Evolutionary conservation across 2,329 filamentous ascomycete genomes (phyloP), one percentile per base, ranked within the genome.

Genomic region (Paramyrothecium sp.): DNA sequence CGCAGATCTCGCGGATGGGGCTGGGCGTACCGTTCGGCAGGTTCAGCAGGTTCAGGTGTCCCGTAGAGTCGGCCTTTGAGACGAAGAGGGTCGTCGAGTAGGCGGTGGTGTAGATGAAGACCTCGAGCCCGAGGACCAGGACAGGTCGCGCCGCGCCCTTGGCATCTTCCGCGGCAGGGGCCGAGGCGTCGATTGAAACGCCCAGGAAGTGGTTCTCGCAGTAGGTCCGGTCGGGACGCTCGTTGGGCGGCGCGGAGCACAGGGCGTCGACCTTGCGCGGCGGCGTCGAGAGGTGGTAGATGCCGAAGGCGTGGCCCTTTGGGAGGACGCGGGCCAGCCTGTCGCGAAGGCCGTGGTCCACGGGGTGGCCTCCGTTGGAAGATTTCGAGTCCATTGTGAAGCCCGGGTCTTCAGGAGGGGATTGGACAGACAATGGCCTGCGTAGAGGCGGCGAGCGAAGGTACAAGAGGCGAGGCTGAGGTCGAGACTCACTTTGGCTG

Each of bases 51-150:
- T 87, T 80, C 11, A 97, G 77, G 69, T 92, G 96, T 22, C 96
- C 95, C 0, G 94, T 97, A 11, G 95, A 97, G 75, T 99, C 95
- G 52, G 95, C 95, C 74, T 99, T 99, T 61, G 93, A 94, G 22
- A 99, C 89, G 71, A 99, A 99, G 55, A 98, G 83, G 3, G 91
- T 97, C 2, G 90, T 96, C 22, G 92, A 84, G 65, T 85, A 83
- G 50, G 85, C 83, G 0, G 93, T 97, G 0, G 87, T 90, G 74
- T 96, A 99, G 59, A 99, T 84, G 65, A 95, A 82, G 54, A 97
- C 81, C 71, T 99, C 95, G 61, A 99, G 82, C 17, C 90, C 94
- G 58, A 96, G 88, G 10, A 94, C 81, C 7, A 97, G 76, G 1
- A 96, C 81, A 60, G 86, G 72, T 4, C 65, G 60, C 3, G 56